These are phyloP conservation scores for Ascoidea tarda DNA, from an alignment of 805 yeast genomes.

Conservation along the genomic window DNA sequence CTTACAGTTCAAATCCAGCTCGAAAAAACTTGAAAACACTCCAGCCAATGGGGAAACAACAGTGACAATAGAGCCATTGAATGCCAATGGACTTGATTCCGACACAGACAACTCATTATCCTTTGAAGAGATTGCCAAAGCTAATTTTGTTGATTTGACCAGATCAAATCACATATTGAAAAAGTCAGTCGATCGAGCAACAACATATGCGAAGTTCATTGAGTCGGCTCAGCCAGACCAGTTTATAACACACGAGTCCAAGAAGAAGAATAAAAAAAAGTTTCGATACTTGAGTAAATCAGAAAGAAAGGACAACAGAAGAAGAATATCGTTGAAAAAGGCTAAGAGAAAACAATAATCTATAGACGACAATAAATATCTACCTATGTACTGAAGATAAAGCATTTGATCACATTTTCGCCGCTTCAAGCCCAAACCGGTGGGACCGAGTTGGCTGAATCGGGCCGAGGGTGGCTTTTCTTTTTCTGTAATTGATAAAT, in stretches of 20 bases:
- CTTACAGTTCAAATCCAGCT: conserved; percentile 6
- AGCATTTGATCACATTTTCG: too few species aligned
- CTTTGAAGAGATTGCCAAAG: conserved; percentile 47
- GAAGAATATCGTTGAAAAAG: conserved; percentile 25
- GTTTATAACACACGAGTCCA: conserved; percentile 1
- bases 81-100: conserved; percentile 23
- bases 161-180: conserved; percentile 58
- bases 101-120: conserved; percentile 29
- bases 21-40: conserved; percentile 16
- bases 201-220: conserved; percentile 62
- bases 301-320: conserved; percentile 53
- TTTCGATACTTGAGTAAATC: conserved; percentile 75
- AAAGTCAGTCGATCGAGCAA: conserved; percentile 64
- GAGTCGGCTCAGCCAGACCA: conserved; percentile 31
- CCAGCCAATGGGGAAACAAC: conserved; percentile 4
- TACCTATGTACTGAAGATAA: too few species aligned
- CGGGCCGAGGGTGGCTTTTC: too few species aligned
- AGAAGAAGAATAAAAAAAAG: conserved; percentile 46
- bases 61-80: conserved; percentile 35
- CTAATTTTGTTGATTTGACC: conserved; percentile 58
- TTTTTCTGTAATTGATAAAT: too few species aligned
- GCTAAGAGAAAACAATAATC: too few species aligned
- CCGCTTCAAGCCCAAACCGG: too few species aligned
- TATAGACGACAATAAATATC: too few species aligned
- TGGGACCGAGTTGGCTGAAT: too few species aligned